A percentile compares a stretch with the other conserved stretches of the same genome.
These are phyloP conservation scores for Triticum dicoccoides DNA, from an alignment of 176 grass and related monocot genomes.

Conservation along the genomic window DNA sequence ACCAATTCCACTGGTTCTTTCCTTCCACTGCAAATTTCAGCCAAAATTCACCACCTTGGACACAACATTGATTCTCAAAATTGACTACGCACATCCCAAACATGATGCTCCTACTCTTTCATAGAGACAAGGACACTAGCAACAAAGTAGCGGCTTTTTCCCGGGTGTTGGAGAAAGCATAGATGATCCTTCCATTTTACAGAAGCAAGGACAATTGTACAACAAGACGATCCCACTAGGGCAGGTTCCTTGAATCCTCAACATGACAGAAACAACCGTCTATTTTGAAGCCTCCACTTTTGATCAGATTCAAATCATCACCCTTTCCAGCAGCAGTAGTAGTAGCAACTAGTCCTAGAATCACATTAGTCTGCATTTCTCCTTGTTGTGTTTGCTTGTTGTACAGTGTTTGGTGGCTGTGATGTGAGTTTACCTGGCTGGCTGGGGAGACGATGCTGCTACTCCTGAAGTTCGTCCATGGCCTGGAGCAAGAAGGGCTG, in stretches of 20 bases:
- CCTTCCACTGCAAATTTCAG: neutral
- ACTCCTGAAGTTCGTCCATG: conserved; percentile 62
- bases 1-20: neutral
- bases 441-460: neutral
- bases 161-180: too few species aligned
- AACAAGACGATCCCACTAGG: neutral
- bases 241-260: neutral
- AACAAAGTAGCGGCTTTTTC: too few species aligned
- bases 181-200: too few species aligned
- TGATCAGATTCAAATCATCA: neutral
- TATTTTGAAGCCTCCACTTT: neutral
- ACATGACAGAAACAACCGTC: neutral
- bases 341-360: neutral
- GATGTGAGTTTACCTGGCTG: neutral
- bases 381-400: neutral
- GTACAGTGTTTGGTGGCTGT: neutral
- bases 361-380: neutral
- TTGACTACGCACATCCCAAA: neutral
- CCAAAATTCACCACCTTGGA: neutral
- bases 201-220: neutral
- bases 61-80: neutral
- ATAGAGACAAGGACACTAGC: too few species aligned
- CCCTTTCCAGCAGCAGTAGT: neutral
- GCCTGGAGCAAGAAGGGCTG: conserved; percentile 41
- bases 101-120: neutral